Base-by-base conservation (phyloP, 1,139 yeast species). In the Kurtzmaniella quercitrusa region DNA sequence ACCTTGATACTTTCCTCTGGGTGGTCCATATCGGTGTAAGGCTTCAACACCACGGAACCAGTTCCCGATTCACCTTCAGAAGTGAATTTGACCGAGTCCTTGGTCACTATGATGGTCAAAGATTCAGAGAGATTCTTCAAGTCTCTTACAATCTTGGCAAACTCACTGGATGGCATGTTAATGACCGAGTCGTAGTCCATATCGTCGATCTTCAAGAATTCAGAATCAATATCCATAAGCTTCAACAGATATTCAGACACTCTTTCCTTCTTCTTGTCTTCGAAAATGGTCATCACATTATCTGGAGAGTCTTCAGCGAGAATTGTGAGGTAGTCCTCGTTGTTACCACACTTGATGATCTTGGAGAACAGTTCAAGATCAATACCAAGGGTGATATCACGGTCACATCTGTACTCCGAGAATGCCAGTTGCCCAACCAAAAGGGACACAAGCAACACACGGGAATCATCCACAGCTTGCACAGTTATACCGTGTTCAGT, bases 391-490 rank as follows among this genome's bases (percentile, higher is more conserved):
- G 96, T 89, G 57, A 91, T 78, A 56, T 88, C 90, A 61, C 95
- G 85, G 69, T 93, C 99, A 66, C 98, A 91, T 75, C 99, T 83
- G 74, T 87, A 93, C 54, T 86, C 93, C 48, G 81, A 76, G 71
- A 93, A 93, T n/a, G 95, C 94, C 51, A 88, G 91, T 54, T 84
- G 81, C 46, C 95, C 96, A 55, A 93, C 85, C 58, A 87, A 79
- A 55, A 93, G 74, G 12, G 96, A 86, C 38, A 93, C 96, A 54
- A 93, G 77, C 52, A 93, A 81, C 49, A 93, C 97, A 75, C 97
- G 89, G 31, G 98, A 90, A 61, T 90, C 95, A 68, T 93, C 99
- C 56, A 93, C 95, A 18, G 98, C 98, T 71, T 93, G 98, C 19
- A 94, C 94, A 16, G 95, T 86, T 57, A 93, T 85, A 51, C 99